These are phyloP conservation scores for Colletotrichum tropicicola DNA, from an alignment of 2,329 filamentous ascomycete species.

Conservation along the genomic window DNA sequence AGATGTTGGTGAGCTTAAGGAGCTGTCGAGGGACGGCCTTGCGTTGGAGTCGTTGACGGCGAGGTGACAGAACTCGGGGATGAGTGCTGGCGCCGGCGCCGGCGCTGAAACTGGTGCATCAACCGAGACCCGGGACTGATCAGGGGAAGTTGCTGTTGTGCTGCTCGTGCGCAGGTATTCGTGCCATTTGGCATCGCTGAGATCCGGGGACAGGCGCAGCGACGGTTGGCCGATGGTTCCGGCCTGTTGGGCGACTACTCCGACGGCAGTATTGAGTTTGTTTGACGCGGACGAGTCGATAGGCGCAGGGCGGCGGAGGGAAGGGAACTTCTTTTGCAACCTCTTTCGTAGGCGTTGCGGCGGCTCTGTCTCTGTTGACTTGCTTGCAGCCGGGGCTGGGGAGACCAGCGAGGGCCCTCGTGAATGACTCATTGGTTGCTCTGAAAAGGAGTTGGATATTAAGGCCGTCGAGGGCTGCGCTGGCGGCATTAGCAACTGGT, in stretches of 20 bases:
- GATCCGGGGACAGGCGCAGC: slow-evolving; percentile 39
- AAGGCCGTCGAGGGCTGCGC: no score
- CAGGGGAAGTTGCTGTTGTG: slow-evolving; percentile 30
- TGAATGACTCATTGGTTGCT: no score
- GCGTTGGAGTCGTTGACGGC: slow-evolving; percentile 34
- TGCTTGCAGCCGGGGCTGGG: no score
- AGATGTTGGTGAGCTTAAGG: slow-evolving; percentile 30
- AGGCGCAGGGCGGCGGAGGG: slow-evolving; percentile 35
- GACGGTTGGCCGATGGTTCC: slow-evolving; percentile 24
- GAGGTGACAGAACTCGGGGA: slow-evolving; percentile 50
- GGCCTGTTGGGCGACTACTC: slow-evolving; percentile 26
- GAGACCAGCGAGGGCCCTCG: no score
- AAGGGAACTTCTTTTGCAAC: slow-evolving; percentile 40
- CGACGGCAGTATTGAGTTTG: slow-evolving; percentile 15
- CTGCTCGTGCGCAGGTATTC: slow-evolving; percentile 40
- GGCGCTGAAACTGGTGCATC: slow-evolving; percentile 3
- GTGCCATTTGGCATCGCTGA: slow-evolving; percentile 43
- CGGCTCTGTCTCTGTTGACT: no score
- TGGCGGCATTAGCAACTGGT: no score
- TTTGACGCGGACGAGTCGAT: slow-evolving; percentile 36
- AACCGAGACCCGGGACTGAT: slow-evolving; percentile 32
- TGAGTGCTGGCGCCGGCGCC: slow-evolving; percentile 30
- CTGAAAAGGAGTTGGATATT: no score
- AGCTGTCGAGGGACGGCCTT: slow-evolving; percentile 30
- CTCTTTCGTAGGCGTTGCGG: slow-evolving; percentile 31